These are phyloP conservation scores for Hypocreales sp. DNA, from an alignment of 2,329 filamentous ascomycete species.

Conservation along the genomic window DNA sequence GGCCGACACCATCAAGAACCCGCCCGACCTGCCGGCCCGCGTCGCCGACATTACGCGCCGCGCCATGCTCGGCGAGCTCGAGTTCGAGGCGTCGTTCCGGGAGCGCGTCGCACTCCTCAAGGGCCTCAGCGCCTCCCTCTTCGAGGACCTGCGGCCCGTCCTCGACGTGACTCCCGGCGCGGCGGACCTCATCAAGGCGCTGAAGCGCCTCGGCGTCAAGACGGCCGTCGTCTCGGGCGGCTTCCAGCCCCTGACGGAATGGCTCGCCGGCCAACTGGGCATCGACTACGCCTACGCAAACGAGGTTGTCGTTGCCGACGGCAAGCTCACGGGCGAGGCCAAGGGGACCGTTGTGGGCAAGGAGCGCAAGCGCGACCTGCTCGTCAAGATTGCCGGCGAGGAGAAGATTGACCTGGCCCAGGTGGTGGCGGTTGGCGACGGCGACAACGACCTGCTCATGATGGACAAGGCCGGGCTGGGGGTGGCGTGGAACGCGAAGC, in stretches of 20 bases:
- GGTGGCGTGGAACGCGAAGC: constrained; percentile 75
- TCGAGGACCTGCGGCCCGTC: constrained; percentile 57
- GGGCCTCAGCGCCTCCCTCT: constrained; percentile 65
- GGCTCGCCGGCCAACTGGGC: constrained; percentile 67
- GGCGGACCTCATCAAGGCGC: constrained; percentile 51
- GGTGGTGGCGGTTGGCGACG: constrained; percentile 63
- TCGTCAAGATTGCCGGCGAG: constrained; percentile 53
- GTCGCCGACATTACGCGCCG: constrained; percentile 83
- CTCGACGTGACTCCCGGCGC: constrained; percentile 76
- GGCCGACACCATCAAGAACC: constrained; percentile 57
- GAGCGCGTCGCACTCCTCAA: constrained; percentile 69
- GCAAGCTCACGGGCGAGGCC: constrained; percentile 55
- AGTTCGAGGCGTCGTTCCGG: constrained; percentile 73
- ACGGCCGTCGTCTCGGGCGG: constrained; percentile 86
- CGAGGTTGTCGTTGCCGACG: constrained; percentile 51
- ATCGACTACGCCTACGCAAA: constrained; percentile 86
- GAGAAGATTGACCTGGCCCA: constrained; percentile 51
- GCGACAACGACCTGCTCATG: constrained; percentile 73
- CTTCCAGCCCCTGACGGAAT: constrained; percentile 76
- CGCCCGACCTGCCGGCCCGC: constrained; percentile 57
- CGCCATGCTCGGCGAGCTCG: constrained; percentile 91
- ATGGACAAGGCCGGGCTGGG: constrained; percentile 60
- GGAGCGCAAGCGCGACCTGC: constrained; percentile 56
- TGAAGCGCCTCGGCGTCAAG: constrained; percentile 69
- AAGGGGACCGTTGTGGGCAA: constrained; percentile 59